Percentiles rank a stretch among this genome's conserved stretches.
phyloP scores from a whole-genome alignment of 257 asterid species.

The Eucommia ulmoides region DNA sequence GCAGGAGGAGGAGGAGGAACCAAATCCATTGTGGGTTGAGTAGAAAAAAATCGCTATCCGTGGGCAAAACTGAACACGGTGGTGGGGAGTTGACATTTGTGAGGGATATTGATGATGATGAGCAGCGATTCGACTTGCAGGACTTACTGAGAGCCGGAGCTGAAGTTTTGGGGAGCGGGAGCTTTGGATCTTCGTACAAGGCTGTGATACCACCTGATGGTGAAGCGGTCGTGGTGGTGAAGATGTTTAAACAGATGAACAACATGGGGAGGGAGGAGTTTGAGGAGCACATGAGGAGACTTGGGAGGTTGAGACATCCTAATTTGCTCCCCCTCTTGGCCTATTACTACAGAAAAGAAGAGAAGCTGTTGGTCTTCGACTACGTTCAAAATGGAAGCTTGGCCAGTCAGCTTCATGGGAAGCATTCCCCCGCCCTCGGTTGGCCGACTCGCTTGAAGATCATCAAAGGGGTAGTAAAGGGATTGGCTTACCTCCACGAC shows the following conservation, averaged over 20 bases:
- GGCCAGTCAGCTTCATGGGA: constrained; percentile 64
- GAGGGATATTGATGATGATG: constrained; percentile 58
- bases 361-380: constrained; percentile 69
- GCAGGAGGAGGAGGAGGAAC: too few relatives aligned
- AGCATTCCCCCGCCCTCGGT: constrained; percentile 25
- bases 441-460: constrained; percentile 65
- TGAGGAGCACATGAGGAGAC: constrained; percentile 84
- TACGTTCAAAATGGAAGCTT: constrained; percentile 52
- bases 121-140: constrained; percentile 58
- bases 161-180: constrained; percentile 77
- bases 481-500: constrained; percentile 44
- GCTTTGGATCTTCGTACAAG: constrained; percentile 84
- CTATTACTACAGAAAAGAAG: constrained; percentile 76
- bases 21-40: too few relatives aligned
- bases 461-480: constrained; percentile 73
- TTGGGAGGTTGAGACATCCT: constrained; percentile 55
- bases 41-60: not conserved
- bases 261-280: constrained; percentile 57
- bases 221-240: constrained; percentile 72
- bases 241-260: constrained; percentile 80
- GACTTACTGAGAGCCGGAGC: constrained; percentile 85
- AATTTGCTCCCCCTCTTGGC: constrained; percentile 72
- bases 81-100: constrained; percentile 49
- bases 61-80: not conserved
- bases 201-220: constrained; percentile 69